These are phyloP conservation scores for Melanomma pulvis-pyrius DNA, from an alignment of 495 filamentous ascomycete genomes.

Conservation along the genomic window DNA sequence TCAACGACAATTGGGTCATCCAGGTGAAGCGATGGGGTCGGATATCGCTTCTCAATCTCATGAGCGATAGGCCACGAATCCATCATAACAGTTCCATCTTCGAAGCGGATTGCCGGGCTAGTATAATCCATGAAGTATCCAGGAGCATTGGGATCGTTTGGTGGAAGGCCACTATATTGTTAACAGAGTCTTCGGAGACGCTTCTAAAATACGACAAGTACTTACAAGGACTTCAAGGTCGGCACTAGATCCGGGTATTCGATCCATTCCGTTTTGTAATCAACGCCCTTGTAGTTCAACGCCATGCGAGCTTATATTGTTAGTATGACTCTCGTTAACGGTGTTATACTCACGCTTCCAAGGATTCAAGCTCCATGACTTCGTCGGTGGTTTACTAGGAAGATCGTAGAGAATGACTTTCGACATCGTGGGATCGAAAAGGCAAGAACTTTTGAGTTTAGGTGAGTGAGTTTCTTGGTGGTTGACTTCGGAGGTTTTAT, in stretches of 20 bases:
- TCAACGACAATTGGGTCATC: slow-evolving; percentile 50
- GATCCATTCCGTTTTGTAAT: slow-evolving; percentile 66
- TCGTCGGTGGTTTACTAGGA: slow-evolving; percentile 50
- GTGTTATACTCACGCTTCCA: slow-evolving; percentile 52
- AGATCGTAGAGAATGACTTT: slow-evolving; percentile 56
- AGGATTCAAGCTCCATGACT: slow-evolving; percentile 62
- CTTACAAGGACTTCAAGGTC: slow-evolving; percentile 51
- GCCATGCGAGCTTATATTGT: slow-evolving; percentile 53
- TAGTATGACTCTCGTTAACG: not conserved
- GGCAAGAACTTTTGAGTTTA: not conserved
- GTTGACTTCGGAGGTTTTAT: no score
- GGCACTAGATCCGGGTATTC: slow-evolving; percentile 65
- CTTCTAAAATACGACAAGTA: not conserved
- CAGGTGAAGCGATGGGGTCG: slow-evolving; percentile 55
- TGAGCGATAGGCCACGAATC: slow-evolving; percentile 58
- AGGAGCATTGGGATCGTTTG: slow-evolving; percentile 45
- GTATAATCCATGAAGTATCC: slow-evolving; percentile 49
- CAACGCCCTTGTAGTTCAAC: slow-evolving; percentile 65
- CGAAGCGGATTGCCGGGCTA: slow-evolving; percentile 56
- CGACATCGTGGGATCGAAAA: slow-evolving; percentile 15
- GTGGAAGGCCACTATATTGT: slow-evolving; percentile 39
- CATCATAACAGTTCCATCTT: slow-evolving; percentile 59
- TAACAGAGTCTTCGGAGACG: not conserved
- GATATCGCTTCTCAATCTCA: slow-evolving; percentile 56
- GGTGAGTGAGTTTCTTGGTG: no score